phyloP scores from a whole-genome alignment of 2,329 filamentous ascomycete genomes.

The Cryphonectria carpinicola region DNA sequence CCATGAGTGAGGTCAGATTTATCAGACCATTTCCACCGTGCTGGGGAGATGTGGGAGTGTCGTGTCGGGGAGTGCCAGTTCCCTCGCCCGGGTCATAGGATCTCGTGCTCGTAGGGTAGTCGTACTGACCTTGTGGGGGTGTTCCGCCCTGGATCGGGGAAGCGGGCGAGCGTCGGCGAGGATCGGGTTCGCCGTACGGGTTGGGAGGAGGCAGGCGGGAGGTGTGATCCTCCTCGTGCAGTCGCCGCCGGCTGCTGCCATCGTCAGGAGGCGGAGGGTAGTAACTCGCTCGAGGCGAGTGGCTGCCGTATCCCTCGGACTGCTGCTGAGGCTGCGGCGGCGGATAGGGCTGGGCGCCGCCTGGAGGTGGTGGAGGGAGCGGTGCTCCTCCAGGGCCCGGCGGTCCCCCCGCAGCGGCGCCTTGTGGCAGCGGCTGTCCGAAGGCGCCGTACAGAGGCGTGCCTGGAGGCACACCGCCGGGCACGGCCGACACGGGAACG shows the following conservation, averaged over 20 bases:
- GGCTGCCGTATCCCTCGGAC: conserved; percentile 33
- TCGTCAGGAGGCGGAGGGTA: conserved; percentile 43
- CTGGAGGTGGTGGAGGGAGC: conserved; percentile 30
- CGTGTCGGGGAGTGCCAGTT: conserved; percentile 45
- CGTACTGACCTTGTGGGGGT: conserved; percentile 46
- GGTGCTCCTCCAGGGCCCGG: conserved; percentile 26
- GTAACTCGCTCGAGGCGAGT: conserved; percentile 42
- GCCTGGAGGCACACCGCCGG: conserved; percentile 61
- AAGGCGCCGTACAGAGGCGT: conserved; percentile 62
- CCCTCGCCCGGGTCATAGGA: conserved; percentile 38
- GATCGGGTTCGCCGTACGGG: conserved; percentile 53
- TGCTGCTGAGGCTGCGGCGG: conserved; percentile 24
- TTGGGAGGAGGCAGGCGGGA: conserved; percentile 50
- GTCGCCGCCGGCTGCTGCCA: conserved; percentile 41
- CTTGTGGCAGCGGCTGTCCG: conserved; percentile 54
- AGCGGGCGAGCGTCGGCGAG: conserved; percentile 54
- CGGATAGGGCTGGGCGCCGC: conserved; percentile 30
- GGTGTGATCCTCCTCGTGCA: conserved; percentile 45
- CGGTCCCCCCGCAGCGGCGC: conserved; percentile 12
- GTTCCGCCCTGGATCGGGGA: conserved; percentile 52
- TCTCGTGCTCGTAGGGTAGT: conserved; percentile 35
- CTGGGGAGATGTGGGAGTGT: conserved; percentile 41
- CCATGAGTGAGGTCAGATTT: conserved; percentile 57
- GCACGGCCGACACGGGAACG: conserved; percentile 61
- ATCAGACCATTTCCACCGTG: conserved; percentile 41